A percentile compares a stretch with the other conserved stretches of the same genome.
phyloP scores from a whole-genome alignment of 768 basidiomycete genomes.

The Mycena alexandri region DNA sequence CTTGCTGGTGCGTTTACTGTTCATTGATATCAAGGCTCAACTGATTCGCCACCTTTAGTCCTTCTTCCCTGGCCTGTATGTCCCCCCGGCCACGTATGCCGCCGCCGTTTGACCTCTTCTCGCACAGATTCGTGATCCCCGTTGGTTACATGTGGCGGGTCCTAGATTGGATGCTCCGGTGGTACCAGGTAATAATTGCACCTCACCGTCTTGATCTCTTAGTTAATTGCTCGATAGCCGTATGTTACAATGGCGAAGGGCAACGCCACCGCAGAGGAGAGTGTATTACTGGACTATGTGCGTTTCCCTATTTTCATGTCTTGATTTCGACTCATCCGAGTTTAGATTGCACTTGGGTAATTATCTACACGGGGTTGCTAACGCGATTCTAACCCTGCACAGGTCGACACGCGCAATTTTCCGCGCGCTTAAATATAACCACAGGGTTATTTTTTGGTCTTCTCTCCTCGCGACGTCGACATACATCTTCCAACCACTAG shows the following conservation, averaged over 20 bases:
- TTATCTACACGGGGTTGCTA: neutral
- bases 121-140: conserved; percentile 60
- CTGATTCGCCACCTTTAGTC: conserved; percentile 52
- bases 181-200: conserved; percentile 64
- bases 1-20: conserved; percentile 50
- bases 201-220: neutral
- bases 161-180: conserved; percentile 66
- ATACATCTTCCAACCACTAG: conserved; percentile 69
- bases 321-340: conserved; percentile 6
- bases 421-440: conserved; percentile 62
- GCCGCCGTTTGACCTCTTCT: neutral
- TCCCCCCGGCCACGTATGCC: conserved; percentile 4
- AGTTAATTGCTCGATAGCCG: conserved; percentile 57
- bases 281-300: conserved; percentile 77
- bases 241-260: conserved; percentile 71
- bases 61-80: conserved; percentile 68
- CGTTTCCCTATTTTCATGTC: conserved; percentile 36
- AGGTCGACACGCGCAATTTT: conserved; percentile 62
- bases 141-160: conserved; percentile 62
- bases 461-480: conserved; percentile 59
- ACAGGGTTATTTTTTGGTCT: conserved; percentile 68
- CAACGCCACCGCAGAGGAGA: conserved; percentile 65
- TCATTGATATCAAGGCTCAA: neutral
- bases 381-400: conserved; percentile 21
- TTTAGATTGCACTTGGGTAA: conserved; percentile 60